Conservation (phyloP, 2,329 filamentous ascomycete genomes). For the Ploettnerulaceae sp. region DNA sequence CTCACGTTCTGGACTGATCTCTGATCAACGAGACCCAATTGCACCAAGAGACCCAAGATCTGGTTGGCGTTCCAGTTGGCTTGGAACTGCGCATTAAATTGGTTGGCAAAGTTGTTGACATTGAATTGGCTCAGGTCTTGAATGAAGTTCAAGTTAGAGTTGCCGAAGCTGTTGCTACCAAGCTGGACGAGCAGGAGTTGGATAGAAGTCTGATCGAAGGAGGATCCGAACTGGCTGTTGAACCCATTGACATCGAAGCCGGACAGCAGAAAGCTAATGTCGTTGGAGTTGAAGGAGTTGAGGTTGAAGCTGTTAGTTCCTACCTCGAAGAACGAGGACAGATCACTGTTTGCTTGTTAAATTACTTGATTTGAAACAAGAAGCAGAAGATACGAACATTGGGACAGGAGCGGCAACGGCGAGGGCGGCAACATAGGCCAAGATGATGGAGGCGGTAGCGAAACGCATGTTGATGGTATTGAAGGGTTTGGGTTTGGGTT, state of each 20-base stretch:
- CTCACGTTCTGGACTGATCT: conserved; percentile 4
- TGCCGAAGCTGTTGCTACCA: conserved; percentile 8
- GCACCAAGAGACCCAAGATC: conserved; percentile 8
- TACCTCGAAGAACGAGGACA: conserved; percentile 4
- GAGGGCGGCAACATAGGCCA: conserved; percentile 9
- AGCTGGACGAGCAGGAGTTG: conserved; percentile 7
- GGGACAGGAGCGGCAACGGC: conserved; percentile 5
- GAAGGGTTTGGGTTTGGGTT: background rate
- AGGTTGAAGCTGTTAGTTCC: conserved; percentile 8
- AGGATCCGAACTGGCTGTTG: conserved; percentile 9
- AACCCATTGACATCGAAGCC: conserved; percentile 11
- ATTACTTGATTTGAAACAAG: background rate
- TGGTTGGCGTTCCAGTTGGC: conserved; percentile 10
- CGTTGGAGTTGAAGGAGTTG: conserved; percentile 13
- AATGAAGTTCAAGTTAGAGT: conserved; percentile 12
- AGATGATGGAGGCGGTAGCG: conserved; percentile 11
- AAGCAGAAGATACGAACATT: background rate
- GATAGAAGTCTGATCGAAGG: conserved; percentile 9
- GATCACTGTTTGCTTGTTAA: conserved; percentile 3
- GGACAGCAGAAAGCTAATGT: conserved; percentile 6
- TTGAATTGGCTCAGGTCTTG: conserved; percentile 8
- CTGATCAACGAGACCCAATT: conserved; percentile 8
- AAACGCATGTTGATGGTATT: conserved; percentile 12
- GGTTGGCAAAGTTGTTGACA: conserved; percentile 8
- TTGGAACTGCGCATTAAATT: conserved; percentile 9